Evolutionary conservation across 805 yeast species (phyloP).

Genomic region (Deakozyma indianensis): DNA sequence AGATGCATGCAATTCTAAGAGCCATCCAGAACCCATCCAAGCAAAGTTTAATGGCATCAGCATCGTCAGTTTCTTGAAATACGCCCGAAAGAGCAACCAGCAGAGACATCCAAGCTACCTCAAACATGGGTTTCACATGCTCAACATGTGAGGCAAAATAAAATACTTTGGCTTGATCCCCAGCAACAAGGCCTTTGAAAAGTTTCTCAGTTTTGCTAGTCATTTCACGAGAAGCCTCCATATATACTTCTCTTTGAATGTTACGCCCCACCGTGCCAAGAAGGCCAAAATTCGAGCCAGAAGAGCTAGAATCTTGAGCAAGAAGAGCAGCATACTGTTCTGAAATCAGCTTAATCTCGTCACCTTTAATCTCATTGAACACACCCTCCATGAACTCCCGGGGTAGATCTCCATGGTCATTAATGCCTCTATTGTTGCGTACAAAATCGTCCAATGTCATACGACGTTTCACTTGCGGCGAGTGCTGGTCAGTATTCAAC

Average conservation of each 20-base stretch:
- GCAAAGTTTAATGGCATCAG: conserved; percentile 41
- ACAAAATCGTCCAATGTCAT: conserved; percentile 85
- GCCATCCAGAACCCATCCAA: conserved; percentile 79
- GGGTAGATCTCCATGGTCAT: conserved; percentile 78
- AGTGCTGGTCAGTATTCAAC: conserved; percentile 91
- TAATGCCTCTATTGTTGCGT: conserved; percentile 79
- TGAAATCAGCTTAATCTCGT: conserved; percentile 82
- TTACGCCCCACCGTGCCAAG: conserved; percentile 36
- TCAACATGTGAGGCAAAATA: conserved; percentile 78
- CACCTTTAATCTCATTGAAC: conserved; percentile 59
- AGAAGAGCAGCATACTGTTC: conserved; percentile 89
- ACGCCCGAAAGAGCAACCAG: conserved; percentile 91
- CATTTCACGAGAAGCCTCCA: conserved; percentile 86
- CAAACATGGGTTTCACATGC: conserved; percentile 87
- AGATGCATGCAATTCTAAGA: conserved; percentile 69
- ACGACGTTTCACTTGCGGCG: conserved; percentile 60
- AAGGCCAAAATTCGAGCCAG: conserved; percentile 28
- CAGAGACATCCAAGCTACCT: conserved; percentile 92
- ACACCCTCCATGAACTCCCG: conserved; percentile 53
- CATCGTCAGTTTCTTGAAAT: conserved; percentile 75
- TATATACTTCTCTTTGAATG: conserved; percentile 53
- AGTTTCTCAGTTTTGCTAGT: conserved; percentile 76
- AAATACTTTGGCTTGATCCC: conserved; percentile 32
- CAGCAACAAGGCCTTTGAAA: conserved; percentile 38
- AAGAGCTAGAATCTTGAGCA: conserved; percentile 37